Conservation (phyloP, 371 early-diverging fungal species). For the Mucor irregularis region DNA sequence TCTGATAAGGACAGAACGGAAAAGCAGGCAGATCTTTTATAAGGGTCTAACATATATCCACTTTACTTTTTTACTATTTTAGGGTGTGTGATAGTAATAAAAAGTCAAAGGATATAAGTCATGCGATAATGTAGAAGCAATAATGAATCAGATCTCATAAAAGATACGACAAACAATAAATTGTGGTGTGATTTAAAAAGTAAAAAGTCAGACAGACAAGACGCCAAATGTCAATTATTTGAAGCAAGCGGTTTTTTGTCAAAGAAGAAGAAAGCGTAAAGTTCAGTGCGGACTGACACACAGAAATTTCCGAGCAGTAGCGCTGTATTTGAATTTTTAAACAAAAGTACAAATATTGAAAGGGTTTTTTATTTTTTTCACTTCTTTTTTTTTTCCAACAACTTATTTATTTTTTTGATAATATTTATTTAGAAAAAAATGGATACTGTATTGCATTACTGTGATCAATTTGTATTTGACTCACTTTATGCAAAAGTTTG, state of each 20-base stretch:
- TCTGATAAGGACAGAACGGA: too few species aligned
- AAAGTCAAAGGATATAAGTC: too few species aligned
- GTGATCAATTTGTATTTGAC: slow-evolving; percentile 65
- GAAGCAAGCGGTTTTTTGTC: too few species aligned
- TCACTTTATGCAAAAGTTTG: slow-evolving; percentile 45
- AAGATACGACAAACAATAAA: neutral
- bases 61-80: too few species aligned
- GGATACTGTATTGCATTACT: slow-evolving; percentile 71
- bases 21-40: too few species aligned
- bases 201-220: neutral
- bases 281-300: slow-evolving; percentile 24
- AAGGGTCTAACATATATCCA: too few species aligned
- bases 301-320: slow-evolving; percentile 18
- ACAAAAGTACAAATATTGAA: slow-evolving; percentile 6
- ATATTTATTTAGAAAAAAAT: slow-evolving; percentile 39
- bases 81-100: too few species aligned
- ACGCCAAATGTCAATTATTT: too few species aligned
- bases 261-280: too few species aligned
- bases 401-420: slow-evolving; percentile 1
- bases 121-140: too few species aligned
- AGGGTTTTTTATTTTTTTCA: neutral
- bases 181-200: neutral
- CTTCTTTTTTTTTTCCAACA: neutral
- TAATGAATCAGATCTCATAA: too few species aligned
- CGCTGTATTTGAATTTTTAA: slow-evolving; percentile 12